Percentiles rank a stretch among this genome's conserved stretches.
Evolutionary conservation across 805 yeast species (phyloP).

Genomic region (Suhomyces emberorum): DNA sequence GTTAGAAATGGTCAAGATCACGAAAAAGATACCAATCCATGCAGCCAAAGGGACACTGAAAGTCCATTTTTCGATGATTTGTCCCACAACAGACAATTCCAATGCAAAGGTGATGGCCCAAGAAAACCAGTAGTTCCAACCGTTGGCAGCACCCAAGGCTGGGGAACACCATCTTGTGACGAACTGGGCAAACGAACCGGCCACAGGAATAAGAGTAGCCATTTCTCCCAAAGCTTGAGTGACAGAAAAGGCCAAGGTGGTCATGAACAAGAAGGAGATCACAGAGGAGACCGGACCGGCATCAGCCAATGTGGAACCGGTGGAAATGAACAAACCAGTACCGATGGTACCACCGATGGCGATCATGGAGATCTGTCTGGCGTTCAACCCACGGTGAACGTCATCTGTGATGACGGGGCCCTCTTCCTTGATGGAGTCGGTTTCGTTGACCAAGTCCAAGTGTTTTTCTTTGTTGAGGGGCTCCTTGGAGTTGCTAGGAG

Average conservation of each 20-base stretch:
- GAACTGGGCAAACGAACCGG: conserved; percentile 68
- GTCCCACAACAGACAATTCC: conserved; percentile 70
- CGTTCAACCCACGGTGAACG: conserved; percentile 58
- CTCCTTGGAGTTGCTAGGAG: conserved; percentile 7
- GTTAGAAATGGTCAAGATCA: conserved; percentile 50
- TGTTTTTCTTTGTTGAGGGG: conserved; percentile 12
- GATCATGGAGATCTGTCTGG: conserved; percentile 70
- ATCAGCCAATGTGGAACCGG: conserved; percentile 48
- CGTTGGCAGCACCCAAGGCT: conserved; percentile 70
- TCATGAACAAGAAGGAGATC: conserved; percentile 64
- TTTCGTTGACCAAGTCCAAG: conserved; percentile 18
- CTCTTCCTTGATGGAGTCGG: conserved; percentile 9
- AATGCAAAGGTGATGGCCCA: conserved; percentile 77
- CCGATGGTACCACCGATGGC: conserved; percentile 64
- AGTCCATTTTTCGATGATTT: conserved; percentile 64
- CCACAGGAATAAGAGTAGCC: conserved; percentile 73
- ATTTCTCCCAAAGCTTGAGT: conserved; percentile 76
- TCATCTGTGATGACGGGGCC: conserved; percentile 17
- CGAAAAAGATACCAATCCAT: conserved; percentile 69
- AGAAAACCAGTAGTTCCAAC: conserved; percentile 73
- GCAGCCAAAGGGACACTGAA: conserved; percentile 65
- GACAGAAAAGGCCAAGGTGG: conserved; percentile 59
- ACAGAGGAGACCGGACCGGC: conserved; percentile 72
- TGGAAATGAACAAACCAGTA: conserved; percentile 71
- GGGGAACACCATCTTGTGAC: conserved; percentile 66